These are phyloP conservation scores for Coemansia sp. DNA, from an alignment of 192 early-diverging fungal species.

Conservation along the genomic window DNA sequence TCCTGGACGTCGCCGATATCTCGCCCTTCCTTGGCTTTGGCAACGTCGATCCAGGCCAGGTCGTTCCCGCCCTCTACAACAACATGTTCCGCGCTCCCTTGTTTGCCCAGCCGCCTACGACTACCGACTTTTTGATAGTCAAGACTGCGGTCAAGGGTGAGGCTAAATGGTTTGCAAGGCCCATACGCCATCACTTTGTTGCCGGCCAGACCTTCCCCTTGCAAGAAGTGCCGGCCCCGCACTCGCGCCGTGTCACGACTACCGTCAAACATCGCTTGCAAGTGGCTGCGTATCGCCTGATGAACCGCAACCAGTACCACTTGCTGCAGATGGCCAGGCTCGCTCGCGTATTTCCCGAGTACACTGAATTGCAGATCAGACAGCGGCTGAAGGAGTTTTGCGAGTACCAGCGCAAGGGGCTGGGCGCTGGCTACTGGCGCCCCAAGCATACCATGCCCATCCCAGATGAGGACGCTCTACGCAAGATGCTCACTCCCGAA, in stretches of 20 bases:
- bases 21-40: slow-evolving; percentile 96
- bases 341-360: slow-evolving; percentile 78
- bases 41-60: slow-evolving; percentile 87
- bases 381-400: slow-evolving; percentile 95
- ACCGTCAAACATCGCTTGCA: slow-evolving; percentile 84
- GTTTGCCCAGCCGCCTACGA: slow-evolving; percentile 68
- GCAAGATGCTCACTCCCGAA: slow-evolving; percentile 90
- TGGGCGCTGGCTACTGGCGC: slow-evolving; percentile 90
- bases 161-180: slow-evolving; percentile 82
- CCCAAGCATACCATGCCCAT: slow-evolving; percentile 67
- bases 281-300: slow-evolving; percentile 82
- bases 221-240: slow-evolving; percentile 91
- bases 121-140: slow-evolving; percentile 85
- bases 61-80: slow-evolving; percentile 86
- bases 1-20: slow-evolving; percentile 83
- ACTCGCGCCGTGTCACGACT: slow-evolving; percentile 87
- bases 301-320: slow-evolving; percentile 75
- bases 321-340: slow-evolving; percentile 77
- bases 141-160: slow-evolving; percentile 74
- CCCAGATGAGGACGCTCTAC: slow-evolving; percentile 85
- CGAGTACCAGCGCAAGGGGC: slow-evolving; percentile 83
- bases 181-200: slow-evolving; percentile 77
- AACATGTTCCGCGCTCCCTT: slow-evolving; percentile 93
- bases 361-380: slow-evolving; percentile 80
- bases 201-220: slow-evolving; percentile 93